Conservation (phyloP, 2,329 filamentous ascomycete genomes). For the Daldinia eschscholtzii region DNA sequence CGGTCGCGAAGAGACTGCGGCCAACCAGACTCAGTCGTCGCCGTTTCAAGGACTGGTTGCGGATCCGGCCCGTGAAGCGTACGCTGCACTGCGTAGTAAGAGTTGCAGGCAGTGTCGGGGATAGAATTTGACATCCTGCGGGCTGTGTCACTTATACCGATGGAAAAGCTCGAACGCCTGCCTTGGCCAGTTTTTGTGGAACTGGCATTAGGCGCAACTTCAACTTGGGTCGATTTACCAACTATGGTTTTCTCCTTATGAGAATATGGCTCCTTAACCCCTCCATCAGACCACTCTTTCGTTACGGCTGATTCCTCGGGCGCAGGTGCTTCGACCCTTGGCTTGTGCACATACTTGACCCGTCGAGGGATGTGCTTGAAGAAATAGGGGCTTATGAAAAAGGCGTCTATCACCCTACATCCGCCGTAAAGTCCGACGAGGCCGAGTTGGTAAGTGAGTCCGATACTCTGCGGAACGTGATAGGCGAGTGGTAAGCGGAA, state of each 20-base stretch:
- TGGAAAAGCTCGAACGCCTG: conserved; percentile 15
- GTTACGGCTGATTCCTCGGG: conserved; percentile 26
- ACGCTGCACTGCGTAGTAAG: conserved; percentile 38
- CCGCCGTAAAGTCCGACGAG: conserved; percentile 59
- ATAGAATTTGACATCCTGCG: conserved; percentile 21
- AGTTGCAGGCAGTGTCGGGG: conserved; percentile 21
- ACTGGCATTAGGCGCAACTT: background rate
- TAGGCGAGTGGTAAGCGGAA: conserved; percentile 58
- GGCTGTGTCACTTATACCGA: conserved; percentile 4
- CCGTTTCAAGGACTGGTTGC: conserved; percentile 54
- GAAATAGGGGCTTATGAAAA: conserved; percentile 58
- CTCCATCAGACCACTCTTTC: conserved; percentile 39
- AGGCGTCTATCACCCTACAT: conserved; percentile 57
- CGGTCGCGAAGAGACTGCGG: conserved; percentile 55
- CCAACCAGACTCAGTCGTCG: conserved; percentile 55
- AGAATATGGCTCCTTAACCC: conserved; percentile 31
- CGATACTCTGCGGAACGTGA: conserved; percentile 59
- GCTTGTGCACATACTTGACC: conserved; percentile 57
- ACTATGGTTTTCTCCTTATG: conserved; percentile 2
- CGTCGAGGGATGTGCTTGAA: conserved; percentile 57
- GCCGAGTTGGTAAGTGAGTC: conserved; percentile 60
- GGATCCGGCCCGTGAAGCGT: conserved; percentile 45
- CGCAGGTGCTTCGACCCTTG: conserved; percentile 49
- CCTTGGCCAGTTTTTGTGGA: background rate
- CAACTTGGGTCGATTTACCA: conserved; percentile 4